Percentiles rank a stretch among this genome's conserved stretches.
phyloP scores from a whole-genome alignment of 139 green algal species.

The Chlorella sp. region DNA sequence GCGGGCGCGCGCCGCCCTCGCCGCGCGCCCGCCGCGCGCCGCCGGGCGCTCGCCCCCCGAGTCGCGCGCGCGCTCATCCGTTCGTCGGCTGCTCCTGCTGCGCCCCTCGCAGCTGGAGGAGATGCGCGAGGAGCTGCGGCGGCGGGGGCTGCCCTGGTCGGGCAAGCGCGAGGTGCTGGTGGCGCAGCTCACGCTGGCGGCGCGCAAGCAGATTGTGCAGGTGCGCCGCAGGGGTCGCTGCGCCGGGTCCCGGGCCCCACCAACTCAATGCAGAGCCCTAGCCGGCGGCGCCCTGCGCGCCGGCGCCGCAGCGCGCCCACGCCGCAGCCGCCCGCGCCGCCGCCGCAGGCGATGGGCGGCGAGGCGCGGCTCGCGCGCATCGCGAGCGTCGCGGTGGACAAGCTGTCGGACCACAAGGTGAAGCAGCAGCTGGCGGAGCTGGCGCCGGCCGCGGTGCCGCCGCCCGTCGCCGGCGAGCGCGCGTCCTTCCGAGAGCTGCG shows the following conservation, averaged over 20 bases:
- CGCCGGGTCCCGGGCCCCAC: too few relatives aligned
- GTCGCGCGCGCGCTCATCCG: not conserved
- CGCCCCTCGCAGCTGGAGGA: not conserved
- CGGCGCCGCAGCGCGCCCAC: too few relatives aligned
- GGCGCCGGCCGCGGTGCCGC: too few relatives aligned
- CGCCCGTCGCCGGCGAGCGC: too few relatives aligned
- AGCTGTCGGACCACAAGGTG: slow-evolving; percentile 23
- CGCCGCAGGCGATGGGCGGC: slow-evolving; percentile 20
- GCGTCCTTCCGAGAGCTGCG: too few relatives aligned
- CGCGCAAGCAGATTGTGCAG: slow-evolving; percentile 15
- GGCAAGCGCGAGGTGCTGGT: slow-evolving; percentile 35
- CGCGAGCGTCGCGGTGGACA: slow-evolving; percentile 20
- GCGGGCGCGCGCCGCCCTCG: too few relatives aligned
- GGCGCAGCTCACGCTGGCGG: slow-evolving; percentile 22
- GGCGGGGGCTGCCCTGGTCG: slow-evolving; percentile 13
- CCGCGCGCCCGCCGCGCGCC: not conserved
- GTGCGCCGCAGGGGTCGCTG: too few relatives aligned
- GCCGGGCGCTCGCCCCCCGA: not conserved
- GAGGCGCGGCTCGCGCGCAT: slow-evolving; percentile 22
- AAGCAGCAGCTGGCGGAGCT: slow-evolving; percentile 11
- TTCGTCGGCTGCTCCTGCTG: not conserved
- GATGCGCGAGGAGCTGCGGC: slow-evolving; percentile 17
- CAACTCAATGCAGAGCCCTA: too few relatives aligned
- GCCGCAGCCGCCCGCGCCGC: too few relatives aligned
- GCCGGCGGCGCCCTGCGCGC: too few relatives aligned